Percentiles rank a stretch among this genome's conserved stretches.
These are phyloP conservation scores for Apiotrichum laibachii DNA, from an alignment of 1,284 basidiomycete genomes.

Conservation along the genomic window DNA sequence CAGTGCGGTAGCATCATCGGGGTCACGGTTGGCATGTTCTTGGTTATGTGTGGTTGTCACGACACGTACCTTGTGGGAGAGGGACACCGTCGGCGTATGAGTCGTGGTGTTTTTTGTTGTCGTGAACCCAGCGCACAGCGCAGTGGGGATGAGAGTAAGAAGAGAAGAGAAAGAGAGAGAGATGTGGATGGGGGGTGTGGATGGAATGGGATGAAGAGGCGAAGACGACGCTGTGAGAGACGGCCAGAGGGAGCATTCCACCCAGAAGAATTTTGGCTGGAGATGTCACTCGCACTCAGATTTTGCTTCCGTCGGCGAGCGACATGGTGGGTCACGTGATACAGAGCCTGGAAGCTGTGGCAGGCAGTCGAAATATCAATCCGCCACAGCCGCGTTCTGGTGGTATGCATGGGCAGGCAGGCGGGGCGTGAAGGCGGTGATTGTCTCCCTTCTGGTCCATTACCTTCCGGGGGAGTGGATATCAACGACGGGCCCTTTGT, in stretches of 20 bases:
- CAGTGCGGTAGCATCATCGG: slow-evolving; percentile 49
- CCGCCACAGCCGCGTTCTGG: too few relatives aligned
- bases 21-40: background rate
- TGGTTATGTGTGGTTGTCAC: background rate
- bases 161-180: background rate
- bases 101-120: background rate
- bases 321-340: too few relatives aligned
- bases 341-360: too few relatives aligned
- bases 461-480: too few relatives aligned
- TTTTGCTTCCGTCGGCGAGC: background rate
- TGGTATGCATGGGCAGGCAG: too few relatives aligned
- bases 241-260: background rate
- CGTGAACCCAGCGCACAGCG: slow-evolving; percentile 1
- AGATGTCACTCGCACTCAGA: background rate
- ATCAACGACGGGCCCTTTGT: too few relatives aligned
- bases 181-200: background rate
- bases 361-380: too few relatives aligned
- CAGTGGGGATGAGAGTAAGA: background rate
- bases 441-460: too few relatives aligned
- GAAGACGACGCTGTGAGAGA: background rate
- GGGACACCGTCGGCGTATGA: background rate
- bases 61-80: background rate
- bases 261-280: background rate
- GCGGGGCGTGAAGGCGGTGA: too few relatives aligned
- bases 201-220: background rate